A percentile compares a stretch with the other conserved stretches of the same genome.
Conservation (phyloP, 495 filamentous ascomycete genomes). For the Aspergillus biplanus region DNA sequence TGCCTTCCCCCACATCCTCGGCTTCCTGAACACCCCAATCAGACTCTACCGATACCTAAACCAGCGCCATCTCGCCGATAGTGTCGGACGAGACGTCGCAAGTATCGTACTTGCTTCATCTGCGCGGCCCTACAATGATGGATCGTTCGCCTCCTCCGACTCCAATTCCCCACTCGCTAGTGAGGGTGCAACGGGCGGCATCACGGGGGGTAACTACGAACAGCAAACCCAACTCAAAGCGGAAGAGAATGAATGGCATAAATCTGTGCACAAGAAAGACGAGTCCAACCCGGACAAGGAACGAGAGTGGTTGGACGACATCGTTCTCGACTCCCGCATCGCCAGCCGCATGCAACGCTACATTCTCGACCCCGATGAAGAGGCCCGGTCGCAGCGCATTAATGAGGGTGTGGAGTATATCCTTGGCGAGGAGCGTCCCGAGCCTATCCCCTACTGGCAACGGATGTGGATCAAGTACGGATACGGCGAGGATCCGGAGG, state of each 20-base stretch:
- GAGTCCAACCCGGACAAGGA: conserved; percentile 53
- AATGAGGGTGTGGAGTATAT: conserved; percentile 67
- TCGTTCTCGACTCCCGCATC: conserved; percentile 80
- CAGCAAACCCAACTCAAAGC: conserved; percentile 69
- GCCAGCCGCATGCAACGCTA: conserved; percentile 80
- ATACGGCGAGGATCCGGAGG: conserved; percentile 50
- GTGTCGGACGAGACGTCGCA: conserved; percentile 86
- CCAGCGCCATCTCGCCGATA: conserved; percentile 81
- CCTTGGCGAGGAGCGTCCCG: conserved; percentile 55
- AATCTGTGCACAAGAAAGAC: conserved; percentile 69
- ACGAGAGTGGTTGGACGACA: conserved; percentile 73
- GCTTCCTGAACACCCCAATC: conserved; percentile 88
- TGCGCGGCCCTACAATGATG: conserved; percentile 49
- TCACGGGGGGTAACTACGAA: conserved; percentile 52
- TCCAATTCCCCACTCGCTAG: conserved; percentile 11
- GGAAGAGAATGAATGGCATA: conserved; percentile 90
- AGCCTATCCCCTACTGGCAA: conserved; percentile 44
- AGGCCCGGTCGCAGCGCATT: conserved; percentile 65
- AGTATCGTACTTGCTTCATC: conserved; percentile 74
- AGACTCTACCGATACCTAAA: conserved; percentile 88
- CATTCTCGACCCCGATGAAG: conserved; percentile 62
- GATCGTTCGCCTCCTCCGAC: conserved; percentile 29
- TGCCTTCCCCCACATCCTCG: conserved; percentile 85
- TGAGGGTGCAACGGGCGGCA: conserved; percentile 3
- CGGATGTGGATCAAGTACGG: conserved; percentile 50